phyloP scores from a whole-genome alignment of 805 yeast species.

The Blastobotrys attinorum region DNA sequence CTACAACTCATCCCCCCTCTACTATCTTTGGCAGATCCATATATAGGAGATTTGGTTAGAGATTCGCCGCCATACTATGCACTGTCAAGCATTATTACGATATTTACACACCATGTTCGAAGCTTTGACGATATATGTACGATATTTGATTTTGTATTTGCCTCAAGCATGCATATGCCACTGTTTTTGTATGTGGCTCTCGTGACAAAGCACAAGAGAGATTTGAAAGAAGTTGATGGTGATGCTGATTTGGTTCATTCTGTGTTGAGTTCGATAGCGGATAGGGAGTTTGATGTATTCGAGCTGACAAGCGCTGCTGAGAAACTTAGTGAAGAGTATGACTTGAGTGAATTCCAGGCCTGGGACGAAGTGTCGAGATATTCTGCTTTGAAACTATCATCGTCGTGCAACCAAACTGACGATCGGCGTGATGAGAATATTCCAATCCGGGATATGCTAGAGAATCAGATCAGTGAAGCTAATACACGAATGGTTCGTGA shows the following conservation, averaged over 20 bases:
- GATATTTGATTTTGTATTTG: slow-evolving; percentile 64
- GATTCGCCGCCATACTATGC: slow-evolving; percentile 57
- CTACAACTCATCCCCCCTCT: slow-evolving; percentile 59
- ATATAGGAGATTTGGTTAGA: slow-evolving; percentile 29
- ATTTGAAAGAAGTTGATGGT: slow-evolving; percentile 31
- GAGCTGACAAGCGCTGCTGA: slow-evolving; percentile 19
- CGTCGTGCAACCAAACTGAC: no score
- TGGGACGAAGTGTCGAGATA: slow-evolving; percentile 24
- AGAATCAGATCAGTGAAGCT: background rate
- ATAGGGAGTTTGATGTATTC: slow-evolving; percentile 9
- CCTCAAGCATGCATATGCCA: slow-evolving; percentile 43
- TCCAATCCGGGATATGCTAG: no score
- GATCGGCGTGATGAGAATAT: background rate
- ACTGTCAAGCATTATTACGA: slow-evolving; percentile 67
- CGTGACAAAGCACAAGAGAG: slow-evolving; percentile 40
- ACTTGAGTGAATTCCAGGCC: slow-evolving; percentile 14
- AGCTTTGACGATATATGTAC: slow-evolving; percentile 42
- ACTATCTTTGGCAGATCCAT: slow-evolving; percentile 41
- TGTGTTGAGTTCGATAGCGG: slow-evolving; percentile 26
- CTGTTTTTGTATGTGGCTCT: slow-evolving; percentile 55
- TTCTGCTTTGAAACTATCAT: slow-evolving; percentile 33
- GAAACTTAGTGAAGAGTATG: slow-evolving; percentile 15
- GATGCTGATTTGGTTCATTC: slow-evolving; percentile 38
- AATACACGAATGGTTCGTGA: slow-evolving; percentile 11
- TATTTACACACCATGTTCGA: slow-evolving; percentile 64